Evolutionary conservation across 1,139 yeast species (phyloP), one percentile per base, ranked within the genome.

Genomic region (Suhomyces taliae): DNA sequence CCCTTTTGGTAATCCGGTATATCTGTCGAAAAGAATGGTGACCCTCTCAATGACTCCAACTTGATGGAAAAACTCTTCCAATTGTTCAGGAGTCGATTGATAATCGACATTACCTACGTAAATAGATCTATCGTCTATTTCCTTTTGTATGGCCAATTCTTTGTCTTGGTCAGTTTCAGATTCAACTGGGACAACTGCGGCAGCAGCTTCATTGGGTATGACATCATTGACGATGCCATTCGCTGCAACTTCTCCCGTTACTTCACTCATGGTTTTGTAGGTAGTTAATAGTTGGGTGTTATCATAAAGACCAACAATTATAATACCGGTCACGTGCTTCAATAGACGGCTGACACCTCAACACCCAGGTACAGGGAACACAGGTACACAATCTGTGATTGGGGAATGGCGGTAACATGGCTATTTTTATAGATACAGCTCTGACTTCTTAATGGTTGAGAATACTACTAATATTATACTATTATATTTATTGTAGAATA

Each of bases 31-130:
- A 49, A 72, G 61, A 37, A 74, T 70, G 15, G 78, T 74, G 10
- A 74, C 66, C 45, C 76, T 54, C 50, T 69, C 72, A 51, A 73
- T 66, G 8, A 58, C 60, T 0, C 78, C 79, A 24, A 58, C 69
- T 5, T 43, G 53, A 45, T 59, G 62, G 61, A 74, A 74, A 41
- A 70, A 65, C 37, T 59, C 59, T 50, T 74, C 78, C 55, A 74
- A 64, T 55, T 70, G 76, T 44, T 67, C 74, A 0, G 78, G 78
- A 2, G 76, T 70, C 7, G 73, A 54, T 45, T 62, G 67, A 54
- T 67, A 74, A 52, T 73, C 76, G 12, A 74, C 76, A 54, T 74
- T 74, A 7, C 76, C 78, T 8, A 74, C 76, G 48, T 70, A 74
- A 7, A 74, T 59, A 6, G 78, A 74, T 26, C 77, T 58, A 24